Conservation (phyloP, 306 rosid species). For the Echinosophora koreensis region DNA sequence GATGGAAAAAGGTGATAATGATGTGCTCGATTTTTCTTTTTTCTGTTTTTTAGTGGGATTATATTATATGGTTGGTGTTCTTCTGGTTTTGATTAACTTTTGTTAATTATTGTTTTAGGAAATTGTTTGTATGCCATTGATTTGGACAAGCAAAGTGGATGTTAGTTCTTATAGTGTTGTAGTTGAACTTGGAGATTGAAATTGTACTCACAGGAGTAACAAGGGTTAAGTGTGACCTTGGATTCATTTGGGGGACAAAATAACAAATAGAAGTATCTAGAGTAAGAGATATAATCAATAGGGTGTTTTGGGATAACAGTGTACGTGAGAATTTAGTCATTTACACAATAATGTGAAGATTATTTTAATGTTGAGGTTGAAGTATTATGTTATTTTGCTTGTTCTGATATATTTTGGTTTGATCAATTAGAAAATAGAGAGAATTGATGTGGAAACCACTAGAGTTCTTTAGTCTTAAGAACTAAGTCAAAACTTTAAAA, state of each 20-base stretch:
- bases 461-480: conserved; percentile 46
- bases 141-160: background rate
- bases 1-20: conserved; percentile 38
- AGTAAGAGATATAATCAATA: background rate
- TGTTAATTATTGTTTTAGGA: conserved; percentile 5
- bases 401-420: too few relatives aligned
- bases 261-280: background rate
- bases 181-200: conserved; percentile 1
- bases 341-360: background rate
- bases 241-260: background rate
- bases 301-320: conserved; percentile 23
- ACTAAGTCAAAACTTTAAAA: conserved; percentile 16
- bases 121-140: background rate
- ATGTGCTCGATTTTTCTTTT: conserved; percentile 27
- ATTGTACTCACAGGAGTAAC: background rate
- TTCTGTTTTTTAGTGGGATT: conserved; percentile 36
- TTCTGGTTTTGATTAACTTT: conserved; percentile 3
- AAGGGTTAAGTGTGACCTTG: conserved; percentile 19
- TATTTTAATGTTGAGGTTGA: conserved; percentile 7
- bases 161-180: background rate
- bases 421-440: conserved; percentile 3
- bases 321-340: background rate
- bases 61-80: conserved; percentile 28
- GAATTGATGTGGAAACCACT: conserved; percentile 11
- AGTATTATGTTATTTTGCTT: conserved; percentile 32